Percentiles rank a stretch among this genome's conserved stretches.
phyloP scores from a whole-genome alignment of 495 filamentous ascomycete genomes.

The Tuber indicum region DNA sequence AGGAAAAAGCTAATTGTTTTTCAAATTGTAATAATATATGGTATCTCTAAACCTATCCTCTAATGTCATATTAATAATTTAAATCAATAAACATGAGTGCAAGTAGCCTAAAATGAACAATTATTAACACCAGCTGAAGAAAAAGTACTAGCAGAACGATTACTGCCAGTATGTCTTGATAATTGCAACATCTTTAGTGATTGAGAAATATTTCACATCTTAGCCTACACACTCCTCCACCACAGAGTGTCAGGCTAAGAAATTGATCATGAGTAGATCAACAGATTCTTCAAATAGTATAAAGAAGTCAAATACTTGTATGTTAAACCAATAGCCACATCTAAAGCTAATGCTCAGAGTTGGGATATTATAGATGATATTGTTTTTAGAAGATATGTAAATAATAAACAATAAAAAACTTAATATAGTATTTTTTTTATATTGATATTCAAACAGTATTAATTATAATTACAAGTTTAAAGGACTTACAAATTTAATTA shows the following conservation, averaged over 20 bases:
- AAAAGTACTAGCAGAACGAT: conserved; percentile 4
- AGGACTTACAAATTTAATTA: background rate
- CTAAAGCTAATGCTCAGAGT: conserved; percentile 10
- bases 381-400: conserved; percentile 10
- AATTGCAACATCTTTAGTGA: conserved; percentile 11
- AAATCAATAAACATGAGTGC: background rate
- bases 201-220: background rate
- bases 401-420: background rate
- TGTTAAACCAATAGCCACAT: conserved; percentile 7
- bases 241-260: background rate
- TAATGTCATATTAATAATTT: background rate
- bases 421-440: no score
- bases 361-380: conserved; percentile 21
- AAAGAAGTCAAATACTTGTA: background rate
- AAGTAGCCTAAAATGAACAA: background rate
- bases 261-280: background rate
- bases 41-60: background rate
- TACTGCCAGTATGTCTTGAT: conserved; percentile 10
- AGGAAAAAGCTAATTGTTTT: background rate
- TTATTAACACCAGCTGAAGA: background rate
- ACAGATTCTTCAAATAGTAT: background rate
- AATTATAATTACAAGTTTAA: background rate
- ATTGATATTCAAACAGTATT: no score
- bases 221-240: background rate
- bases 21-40: background rate